Conservation (phyloP, 192 early-diverging fungal genomes). For the Coemansia sp. region DNA sequence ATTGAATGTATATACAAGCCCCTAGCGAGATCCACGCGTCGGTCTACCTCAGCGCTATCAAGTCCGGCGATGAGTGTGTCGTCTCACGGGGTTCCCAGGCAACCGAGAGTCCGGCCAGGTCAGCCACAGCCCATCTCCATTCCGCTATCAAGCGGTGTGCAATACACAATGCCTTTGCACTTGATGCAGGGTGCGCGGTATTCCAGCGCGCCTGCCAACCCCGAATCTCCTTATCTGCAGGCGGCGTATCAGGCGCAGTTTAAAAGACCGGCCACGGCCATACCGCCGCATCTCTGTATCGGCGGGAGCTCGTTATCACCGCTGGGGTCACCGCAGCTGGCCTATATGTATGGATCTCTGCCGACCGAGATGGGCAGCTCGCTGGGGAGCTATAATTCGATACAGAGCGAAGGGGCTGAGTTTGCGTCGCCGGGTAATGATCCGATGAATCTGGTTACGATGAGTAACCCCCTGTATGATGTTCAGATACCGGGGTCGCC, state of each 20-base stretch:
- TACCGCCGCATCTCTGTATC: conserved; percentile 32
- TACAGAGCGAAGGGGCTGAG: conserved; percentile 13
- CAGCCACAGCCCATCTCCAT: conserved; percentile 17
- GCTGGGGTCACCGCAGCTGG: conserved; percentile 6
- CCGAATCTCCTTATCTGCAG: neutral
- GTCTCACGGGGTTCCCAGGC: neutral
- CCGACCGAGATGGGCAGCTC: conserved; percentile 8
- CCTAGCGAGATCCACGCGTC: conserved; percentile 34
- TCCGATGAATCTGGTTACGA: neutral
- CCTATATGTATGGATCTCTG: conserved; percentile 10
- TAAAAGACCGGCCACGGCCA: conserved; percentile 21
- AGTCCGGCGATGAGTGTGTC: conserved; percentile 1
- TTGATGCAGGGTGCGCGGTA: neutral
- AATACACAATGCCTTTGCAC: neutral
- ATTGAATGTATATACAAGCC: conserved; percentile 50
- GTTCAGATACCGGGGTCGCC: conserved; percentile 4
- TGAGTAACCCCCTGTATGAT: conserved; percentile 5
- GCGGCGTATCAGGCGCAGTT: neutral
- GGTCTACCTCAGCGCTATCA: conserved; percentile 9
- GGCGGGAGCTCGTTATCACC: neutral
- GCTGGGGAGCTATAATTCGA: conserved; percentile 14
- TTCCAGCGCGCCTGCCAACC: conserved; percentile 8
- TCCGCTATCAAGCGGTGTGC: neutral
- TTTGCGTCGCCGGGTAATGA: neutral
- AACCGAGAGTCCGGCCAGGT: neutral